These are phyloP conservation scores for Xylaria curta DNA, from an alignment of 495 filamentous ascomycete species.

Conservation along the genomic window DNA sequence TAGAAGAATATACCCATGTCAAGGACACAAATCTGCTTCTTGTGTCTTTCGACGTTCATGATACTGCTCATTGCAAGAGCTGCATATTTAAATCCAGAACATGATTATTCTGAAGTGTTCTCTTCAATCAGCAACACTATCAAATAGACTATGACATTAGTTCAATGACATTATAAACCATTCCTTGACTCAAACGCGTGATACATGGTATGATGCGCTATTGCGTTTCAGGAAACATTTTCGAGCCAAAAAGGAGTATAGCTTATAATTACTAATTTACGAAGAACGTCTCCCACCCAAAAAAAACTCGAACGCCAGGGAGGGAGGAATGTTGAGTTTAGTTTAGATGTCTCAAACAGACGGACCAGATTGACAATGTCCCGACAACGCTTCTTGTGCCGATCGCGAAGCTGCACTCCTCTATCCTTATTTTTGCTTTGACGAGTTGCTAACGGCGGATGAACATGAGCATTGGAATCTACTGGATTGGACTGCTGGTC, in stretches of 20 bases:
- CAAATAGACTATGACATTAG: not conserved
- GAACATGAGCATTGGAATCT: constrained; percentile 34
- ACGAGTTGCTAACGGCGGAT: not conserved
- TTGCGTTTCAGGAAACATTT: not conserved
- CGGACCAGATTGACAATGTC: not conserved
- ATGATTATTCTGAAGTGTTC: not conserved
- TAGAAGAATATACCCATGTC: constrained; percentile 26
- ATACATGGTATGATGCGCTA: not conserved
- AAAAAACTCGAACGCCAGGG: not conserved
- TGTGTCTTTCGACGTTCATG: not conserved
- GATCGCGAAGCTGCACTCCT: not conserved
- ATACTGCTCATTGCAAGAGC: not conserved
- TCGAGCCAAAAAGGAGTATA: not conserved
- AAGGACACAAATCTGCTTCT: constrained; percentile 4
- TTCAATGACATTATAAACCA: not conserved
- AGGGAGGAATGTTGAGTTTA: not conserved
- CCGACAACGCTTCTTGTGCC: not conserved
- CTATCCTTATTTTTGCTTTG: not conserved
- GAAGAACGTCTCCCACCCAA: not conserved
- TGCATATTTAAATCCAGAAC: not conserved
- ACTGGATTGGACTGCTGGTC: constrained; percentile 33
- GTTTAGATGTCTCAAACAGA: not conserved
- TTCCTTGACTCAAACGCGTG: not conserved
- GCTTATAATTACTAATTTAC: not conserved
- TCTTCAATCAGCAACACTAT: not conserved